Evolutionary conservation across 306 rosid genomes (phyloP), one percentile per base, ranked within the genome.

Genomic region (Trifolium subterraneum): DNA sequence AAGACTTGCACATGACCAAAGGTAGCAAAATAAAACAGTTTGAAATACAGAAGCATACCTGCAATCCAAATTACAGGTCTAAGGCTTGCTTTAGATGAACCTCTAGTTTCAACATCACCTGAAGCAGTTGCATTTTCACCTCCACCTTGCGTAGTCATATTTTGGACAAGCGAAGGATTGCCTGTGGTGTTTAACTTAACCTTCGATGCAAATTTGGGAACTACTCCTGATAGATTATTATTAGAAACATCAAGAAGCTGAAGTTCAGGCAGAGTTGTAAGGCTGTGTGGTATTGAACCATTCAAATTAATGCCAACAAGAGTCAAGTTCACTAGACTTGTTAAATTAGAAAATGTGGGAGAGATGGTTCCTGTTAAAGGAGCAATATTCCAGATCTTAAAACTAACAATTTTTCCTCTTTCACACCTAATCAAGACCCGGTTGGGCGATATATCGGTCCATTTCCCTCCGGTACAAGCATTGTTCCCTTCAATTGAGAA

Each of bases 261-360:
- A 59, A 93, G 96, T 68, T 77, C 76, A 55, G 78, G 0, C 86
- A 93, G 81, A 23, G 18, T 33, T 18, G 83, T 48, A 79, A 93
- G 78, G 15, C 44, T 71, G 4, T 4, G 29, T 0, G 96, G 97
- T 33, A 93, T 90, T 5, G 87, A 15, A 7, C 98, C 96, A 0
- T 55, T 73, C 83, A 93, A 83, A 50, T 68, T 70, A 67, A 87
- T 93, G 13, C 81, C 69, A 54, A 9, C 54, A 47, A 47, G 54
- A 15, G 54, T 47, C 6, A 47, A 15, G 19, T 47, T 47, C 8
- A 47, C 82, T 78, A 93, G 68, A 41, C 87, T 81, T 2, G 89
- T 88, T 44, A 90, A 79, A 8, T 51, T 51, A 5, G 58, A 51
- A 51, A 18, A 18, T 19, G 11, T 1, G 0, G 13, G 25, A 19